These are phyloP conservation scores for Purshia tridentata DNA, from an alignment of 306 rosid species.

Conservation along the genomic window DNA sequence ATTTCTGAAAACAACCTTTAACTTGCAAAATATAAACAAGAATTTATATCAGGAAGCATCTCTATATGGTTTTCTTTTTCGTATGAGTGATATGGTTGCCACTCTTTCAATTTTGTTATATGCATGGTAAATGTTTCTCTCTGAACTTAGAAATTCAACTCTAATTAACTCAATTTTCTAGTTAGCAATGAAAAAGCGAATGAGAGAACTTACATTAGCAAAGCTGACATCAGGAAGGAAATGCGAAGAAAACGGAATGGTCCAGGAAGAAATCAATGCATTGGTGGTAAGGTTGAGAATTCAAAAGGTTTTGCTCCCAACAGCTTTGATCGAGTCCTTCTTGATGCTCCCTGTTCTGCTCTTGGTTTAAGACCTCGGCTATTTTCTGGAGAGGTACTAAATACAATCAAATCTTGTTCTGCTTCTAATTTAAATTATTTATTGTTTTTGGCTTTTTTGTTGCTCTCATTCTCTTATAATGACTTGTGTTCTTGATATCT, in stretches of 20 bases:
- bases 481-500: neutral
- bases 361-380: conserved; percentile 93
- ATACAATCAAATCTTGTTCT: neutral
- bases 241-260: conserved; percentile 67
- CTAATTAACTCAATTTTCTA: conserved; percentile 37
- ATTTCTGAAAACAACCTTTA: neutral
- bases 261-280: conserved; percentile 77
- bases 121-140: neutral
- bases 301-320: conserved; percentile 80
- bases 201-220: conserved; percentile 57
- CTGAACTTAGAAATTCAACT: conserved; percentile 12
- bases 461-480: neutral
- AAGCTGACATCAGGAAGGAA: conserved; percentile 70
- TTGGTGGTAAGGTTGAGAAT: conserved; percentile 70
- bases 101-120: neutral
- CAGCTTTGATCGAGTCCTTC: conserved; percentile 97
- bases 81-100: neutral
- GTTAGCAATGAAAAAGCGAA: conserved; percentile 46
- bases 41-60: neutral
- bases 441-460: neutral
- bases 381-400: conserved; percentile 81
- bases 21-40: neutral
- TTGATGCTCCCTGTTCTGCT: conserved; percentile 98
- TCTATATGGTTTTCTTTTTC: neutral
- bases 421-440: conserved; percentile 7